Base-by-base conservation (phyloP, 306 rosid genomes). In the Cicer arietinum region DNA sequence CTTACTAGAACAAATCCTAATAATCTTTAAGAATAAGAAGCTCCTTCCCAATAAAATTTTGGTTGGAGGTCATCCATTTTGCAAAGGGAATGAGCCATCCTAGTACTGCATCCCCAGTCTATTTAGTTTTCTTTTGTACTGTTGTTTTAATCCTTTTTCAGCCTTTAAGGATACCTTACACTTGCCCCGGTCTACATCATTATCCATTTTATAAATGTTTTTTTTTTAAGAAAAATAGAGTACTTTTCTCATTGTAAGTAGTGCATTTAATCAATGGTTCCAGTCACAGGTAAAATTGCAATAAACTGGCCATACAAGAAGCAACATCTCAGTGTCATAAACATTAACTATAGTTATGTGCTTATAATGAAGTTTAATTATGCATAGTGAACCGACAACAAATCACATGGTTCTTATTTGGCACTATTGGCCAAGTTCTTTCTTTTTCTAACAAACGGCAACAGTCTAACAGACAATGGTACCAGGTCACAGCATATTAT, bases 401-500 rank as follows among this genome's bases (percentile, higher is more conserved):
- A 66, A 16, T 61, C 45, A 41, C 10, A 16, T 41, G 54, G 47
- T 69, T 51, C 77, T 60, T 58, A 30, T 45, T 66, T 65, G 39
- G 73, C 37, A 69, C 56, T 62, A 78, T 56, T 54, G 50, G 62
- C 39, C 62, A 80, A 20, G 47, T 46, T 46, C 45, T 35, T 54
- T 59, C 17, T 25, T 69, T 71, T 75, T 45, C 73, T 61, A 41
- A 52, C 59, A 61, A 48, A 74, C 10, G 25, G 11, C 20, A 73
- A 41, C 63, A 73, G 35, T 35, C 10, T 35, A 60, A 60, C 66
- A 30, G 43, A 61, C 40, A 77, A 73, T 2, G 6, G 30, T 22
- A 47, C 44, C 61, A 56, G 68, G 69, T 69, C 20, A 81, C 66
- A 81, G 59, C 70, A 67, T 68, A 73, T 69, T 58, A 48, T 78